Percentiles rank a stretch among this genome's conserved stretches.
Conservation (phyloP, 371 early-diverging fungal genomes). For the Circinella minor region DNA sequence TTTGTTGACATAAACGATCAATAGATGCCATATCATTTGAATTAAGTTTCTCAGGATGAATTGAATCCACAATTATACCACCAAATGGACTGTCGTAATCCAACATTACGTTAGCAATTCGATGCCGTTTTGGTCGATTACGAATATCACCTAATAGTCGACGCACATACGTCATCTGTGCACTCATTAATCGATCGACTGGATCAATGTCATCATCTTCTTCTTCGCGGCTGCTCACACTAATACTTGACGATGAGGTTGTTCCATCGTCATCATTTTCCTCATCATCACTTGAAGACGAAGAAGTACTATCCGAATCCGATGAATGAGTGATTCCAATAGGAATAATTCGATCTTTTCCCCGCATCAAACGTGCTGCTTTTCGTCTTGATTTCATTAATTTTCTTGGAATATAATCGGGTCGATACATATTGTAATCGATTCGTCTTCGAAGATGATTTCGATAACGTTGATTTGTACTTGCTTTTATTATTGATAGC, state of each 20-base stretch:
- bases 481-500: constrained; percentile 9
- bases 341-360: constrained; percentile 12
- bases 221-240: constrained; percentile 8
- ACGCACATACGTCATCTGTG: constrained; percentile 42
- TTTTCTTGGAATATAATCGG: constrained; percentile 41
- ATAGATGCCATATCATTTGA: constrained; percentile 25
- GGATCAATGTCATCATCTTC: constrained; percentile 13
- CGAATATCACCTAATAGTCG: constrained; percentile 20
- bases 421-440: constrained; percentile 30
- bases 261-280: background rate
- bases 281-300: background rate
- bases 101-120: constrained; percentile 10
- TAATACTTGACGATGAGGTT: constrained; percentile 8
- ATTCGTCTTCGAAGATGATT: background rate
- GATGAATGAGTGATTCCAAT: constrained; percentile 9
- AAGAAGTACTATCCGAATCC: constrained; percentile 14
- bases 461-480: background rate
- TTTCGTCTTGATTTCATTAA: constrained; percentile 12
- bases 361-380: background rate
- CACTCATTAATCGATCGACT: constrained; percentile 26
- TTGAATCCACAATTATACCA: constrained; percentile 7
- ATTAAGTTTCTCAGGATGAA: constrained; percentile 19
- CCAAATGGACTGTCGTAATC: constrained; percentile 23
- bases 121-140: constrained; percentile 13
- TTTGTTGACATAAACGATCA: constrained; percentile 53